Conservation (phyloP, 176 grass and related monocot species). For the Elymus sibiricus region DNA sequence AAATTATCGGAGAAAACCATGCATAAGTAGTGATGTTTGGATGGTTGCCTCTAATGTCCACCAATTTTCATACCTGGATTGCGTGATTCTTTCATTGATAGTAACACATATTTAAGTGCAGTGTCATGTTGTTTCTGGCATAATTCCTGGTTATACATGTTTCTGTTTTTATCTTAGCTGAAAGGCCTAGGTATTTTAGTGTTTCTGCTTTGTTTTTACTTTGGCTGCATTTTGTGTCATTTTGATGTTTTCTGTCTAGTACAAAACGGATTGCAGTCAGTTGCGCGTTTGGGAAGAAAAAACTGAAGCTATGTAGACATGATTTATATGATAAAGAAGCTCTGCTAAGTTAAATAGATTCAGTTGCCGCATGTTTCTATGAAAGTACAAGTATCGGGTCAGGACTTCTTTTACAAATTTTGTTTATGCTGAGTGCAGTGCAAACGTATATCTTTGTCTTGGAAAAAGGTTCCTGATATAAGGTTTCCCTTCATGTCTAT, state of each 20-base stretch:
- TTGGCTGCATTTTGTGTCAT: neutral
- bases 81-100: neutral
- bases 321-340: neutral
- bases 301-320: no score
- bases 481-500: neutral
- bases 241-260: neutral
- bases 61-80: neutral
- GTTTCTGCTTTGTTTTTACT: neutral
- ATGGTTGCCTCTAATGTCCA: neutral
- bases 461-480: neutral
- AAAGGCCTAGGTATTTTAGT: neutral
- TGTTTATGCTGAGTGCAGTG: neutral
- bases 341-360: neutral
- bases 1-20: neutral
- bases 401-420: no score
- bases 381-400: no score
- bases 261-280: neutral
- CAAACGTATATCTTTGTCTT: neutral
- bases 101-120: no score
- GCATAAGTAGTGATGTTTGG: neutral
- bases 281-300: neutral
- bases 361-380: no score
- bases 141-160: neutral
- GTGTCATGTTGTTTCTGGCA: neutral
- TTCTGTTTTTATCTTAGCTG: conserved; percentile 4